Evolutionary conservation across 2,329 filamentous ascomycete genomes (phyloP).

Genomic region (Paecilomyces sp.): DNA sequence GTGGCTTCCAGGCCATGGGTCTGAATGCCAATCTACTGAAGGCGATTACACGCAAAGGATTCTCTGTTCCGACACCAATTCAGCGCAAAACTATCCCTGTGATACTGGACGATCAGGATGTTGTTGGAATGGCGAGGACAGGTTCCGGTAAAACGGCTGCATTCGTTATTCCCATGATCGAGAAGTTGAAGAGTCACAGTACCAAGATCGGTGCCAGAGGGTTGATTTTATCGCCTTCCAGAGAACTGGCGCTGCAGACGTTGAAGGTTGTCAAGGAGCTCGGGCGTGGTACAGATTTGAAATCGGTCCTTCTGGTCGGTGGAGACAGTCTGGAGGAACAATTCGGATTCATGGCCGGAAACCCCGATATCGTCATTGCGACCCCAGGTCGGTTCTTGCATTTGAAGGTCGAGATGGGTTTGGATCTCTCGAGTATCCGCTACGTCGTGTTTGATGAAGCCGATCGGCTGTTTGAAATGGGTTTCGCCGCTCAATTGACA

Average conservation of each 20-base stretch:
- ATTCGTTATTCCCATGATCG: constrained; percentile 97
- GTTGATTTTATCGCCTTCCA: constrained; percentile 82
- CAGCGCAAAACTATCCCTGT: constrained; percentile 94
- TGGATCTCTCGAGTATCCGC: constrained; percentile 82
- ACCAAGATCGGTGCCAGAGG: constrained; percentile 78
- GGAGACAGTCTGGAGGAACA: constrained; percentile 95
- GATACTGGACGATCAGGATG: constrained; percentile 81
- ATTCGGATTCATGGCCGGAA: constrained; percentile 84
- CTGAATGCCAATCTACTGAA: constrained; percentile 78
- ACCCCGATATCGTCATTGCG: constrained; percentile 95
- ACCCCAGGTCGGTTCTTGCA: constrained; percentile 95
- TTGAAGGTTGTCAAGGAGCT: constrained; percentile 95
- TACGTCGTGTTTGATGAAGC: constrained; percentile 98
- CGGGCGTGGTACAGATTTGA: constrained; percentile 80
- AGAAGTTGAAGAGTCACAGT: constrained; percentile 82
- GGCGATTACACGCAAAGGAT: constrained; percentile 88
- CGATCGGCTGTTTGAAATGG: constrained; percentile 96
- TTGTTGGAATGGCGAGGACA: constrained; percentile 99
- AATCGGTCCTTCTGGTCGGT: constrained; percentile 83
- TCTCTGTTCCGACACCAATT: constrained; percentile 92
- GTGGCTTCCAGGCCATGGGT: constrained; percentile 93
- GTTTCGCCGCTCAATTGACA: constrained; percentile 84
- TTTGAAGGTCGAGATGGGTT: constrained; percentile 90
- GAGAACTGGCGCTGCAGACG: constrained; percentile 91
- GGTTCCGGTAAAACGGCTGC: constrained; percentile 97